phyloP scores from a whole-genome alignment of 257 asterid genomes.

The Scutellaria galericulata region DNA sequence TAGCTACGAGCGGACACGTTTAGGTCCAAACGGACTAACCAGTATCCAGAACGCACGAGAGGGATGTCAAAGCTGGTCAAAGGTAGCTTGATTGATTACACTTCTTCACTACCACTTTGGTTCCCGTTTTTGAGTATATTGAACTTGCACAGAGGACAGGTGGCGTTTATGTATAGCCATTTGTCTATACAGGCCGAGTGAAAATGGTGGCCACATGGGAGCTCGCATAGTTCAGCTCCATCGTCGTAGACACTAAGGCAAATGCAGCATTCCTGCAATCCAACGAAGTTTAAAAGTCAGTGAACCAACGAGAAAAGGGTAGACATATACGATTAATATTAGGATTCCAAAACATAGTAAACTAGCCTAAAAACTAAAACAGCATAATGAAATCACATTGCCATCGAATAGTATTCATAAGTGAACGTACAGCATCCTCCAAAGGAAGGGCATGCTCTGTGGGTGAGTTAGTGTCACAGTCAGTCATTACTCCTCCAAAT shows the following conservation, averaged over 20 bases:
- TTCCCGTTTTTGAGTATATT: constrained; percentile 73
- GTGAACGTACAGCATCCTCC: constrained; percentile 82
- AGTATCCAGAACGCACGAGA: background rate
- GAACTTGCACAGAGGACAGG: constrained; percentile 89
- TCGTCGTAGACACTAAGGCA: constrained; percentile 85
- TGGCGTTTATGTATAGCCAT: constrained; percentile 84
- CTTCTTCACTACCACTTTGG: constrained; percentile 75
- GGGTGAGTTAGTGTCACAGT: constrained; percentile 78
- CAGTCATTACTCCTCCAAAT: constrained; percentile 82
- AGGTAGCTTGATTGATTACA: constrained; percentile 34
- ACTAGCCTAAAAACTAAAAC: background rate
- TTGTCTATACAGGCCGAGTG: constrained; percentile 82
- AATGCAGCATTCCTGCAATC: constrained; percentile 87
- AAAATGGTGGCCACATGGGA: constrained; percentile 91
- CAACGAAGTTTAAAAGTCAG: constrained; percentile 7
- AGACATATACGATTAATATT: too few relatives aligned
- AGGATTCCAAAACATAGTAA: too few relatives aligned
- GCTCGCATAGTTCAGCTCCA: constrained; percentile 85
- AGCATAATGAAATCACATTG: background rate
- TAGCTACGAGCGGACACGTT: constrained; percentile 19
- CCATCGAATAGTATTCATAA: background rate
- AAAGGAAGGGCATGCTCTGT: constrained; percentile 69
- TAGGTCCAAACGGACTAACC: background rate
- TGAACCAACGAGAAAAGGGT: background rate
- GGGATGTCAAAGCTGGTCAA: background rate